A percentile compares a stretch with the other conserved stretches of the same genome.
Conservation (phyloP, 2,329 filamentous ascomycete species). For the Ceratocystis huliohia region DNA sequence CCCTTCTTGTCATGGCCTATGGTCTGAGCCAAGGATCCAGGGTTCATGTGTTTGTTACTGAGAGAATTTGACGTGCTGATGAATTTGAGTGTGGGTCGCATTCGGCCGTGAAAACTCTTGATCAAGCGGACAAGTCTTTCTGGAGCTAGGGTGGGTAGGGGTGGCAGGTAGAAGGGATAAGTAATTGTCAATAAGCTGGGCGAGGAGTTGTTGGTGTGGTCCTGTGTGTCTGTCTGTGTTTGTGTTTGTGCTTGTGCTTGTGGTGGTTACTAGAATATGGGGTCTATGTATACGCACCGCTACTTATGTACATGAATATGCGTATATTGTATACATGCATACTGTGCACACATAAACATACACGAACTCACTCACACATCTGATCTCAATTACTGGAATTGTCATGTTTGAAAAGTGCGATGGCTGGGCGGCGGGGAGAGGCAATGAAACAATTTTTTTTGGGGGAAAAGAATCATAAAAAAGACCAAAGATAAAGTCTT, state of each 20-base stretch:
- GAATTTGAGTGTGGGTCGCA: conserved; percentile 7
- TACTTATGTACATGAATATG: neutral
- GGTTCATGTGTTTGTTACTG: conserved; percentile 3
- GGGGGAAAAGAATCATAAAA: too few relatives aligned
- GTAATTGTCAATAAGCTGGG: too few relatives aligned
- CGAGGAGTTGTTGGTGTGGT: neutral
- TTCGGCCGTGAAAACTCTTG: conserved; percentile 12
- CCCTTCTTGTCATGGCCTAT: conserved; percentile 5
- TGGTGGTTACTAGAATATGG: neutral
- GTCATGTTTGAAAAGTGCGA: neutral
- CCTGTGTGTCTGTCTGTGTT: neutral
- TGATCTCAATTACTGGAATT: neutral
- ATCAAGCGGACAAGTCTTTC: neutral
- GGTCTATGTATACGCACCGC: neutral
- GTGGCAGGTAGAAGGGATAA: neutral
- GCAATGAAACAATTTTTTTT: neutral
- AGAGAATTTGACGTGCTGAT: conserved; percentile 11
- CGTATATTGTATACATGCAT: neutral
- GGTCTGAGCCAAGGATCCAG: conserved; percentile 4
- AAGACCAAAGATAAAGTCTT: too few relatives aligned
- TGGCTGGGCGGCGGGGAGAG: neutral
- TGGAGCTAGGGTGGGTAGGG: neutral
- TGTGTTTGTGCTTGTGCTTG: neutral
- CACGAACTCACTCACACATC: neutral
- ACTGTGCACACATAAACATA: neutral